These are phyloP conservation scores for Nakazawaea ambrosiae DNA, from an alignment of 805 yeast genomes.

Conservation along the genomic window DNA sequence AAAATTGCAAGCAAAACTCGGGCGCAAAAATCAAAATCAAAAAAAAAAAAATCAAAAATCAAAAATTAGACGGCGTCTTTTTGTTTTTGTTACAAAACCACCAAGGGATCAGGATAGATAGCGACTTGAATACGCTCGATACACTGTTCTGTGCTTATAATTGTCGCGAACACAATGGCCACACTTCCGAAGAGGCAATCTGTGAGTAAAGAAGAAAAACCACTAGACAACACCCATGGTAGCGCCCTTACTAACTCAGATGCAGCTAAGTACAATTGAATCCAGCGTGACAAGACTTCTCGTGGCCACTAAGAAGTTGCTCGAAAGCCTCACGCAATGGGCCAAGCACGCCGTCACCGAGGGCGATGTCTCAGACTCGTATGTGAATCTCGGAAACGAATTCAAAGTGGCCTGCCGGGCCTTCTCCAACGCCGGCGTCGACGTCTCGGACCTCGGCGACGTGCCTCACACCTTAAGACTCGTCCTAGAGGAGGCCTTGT, in stretches of 20 bases:
- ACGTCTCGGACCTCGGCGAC: conserved; percentile 78
- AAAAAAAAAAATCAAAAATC: too few relatives aligned
- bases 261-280: conserved; percentile 47
- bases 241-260: neutral
- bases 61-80: too few relatives aligned
- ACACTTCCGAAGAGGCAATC: conserved; percentile 8
- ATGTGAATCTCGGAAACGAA: conserved; percentile 89
- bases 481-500: conserved; percentile 78
- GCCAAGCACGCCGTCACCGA: conserved; percentile 76
- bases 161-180: too few relatives aligned
- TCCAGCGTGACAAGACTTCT: conserved; percentile 72
- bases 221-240: neutral
- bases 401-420: conserved; percentile 81
- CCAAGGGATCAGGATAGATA: too few relatives aligned
- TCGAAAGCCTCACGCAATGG: conserved; percentile 90
- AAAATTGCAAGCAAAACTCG: too few relatives aligned
- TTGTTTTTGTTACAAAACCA: too few relatives aligned
- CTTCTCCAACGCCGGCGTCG: conserved; percentile 72
- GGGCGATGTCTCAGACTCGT: conserved; percentile 79
- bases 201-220: conserved; percentile 1
- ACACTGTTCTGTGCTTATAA: too few relatives aligned
- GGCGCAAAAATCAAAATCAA: too few relatives aligned
- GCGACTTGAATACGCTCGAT: too few relatives aligned
- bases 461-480: conserved; percentile 78
- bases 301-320: conserved; percentile 80